Evolutionary conservation across 148 eudicot species (phyloP).

Genomic region (Rhododendron ferrugineum): DNA sequence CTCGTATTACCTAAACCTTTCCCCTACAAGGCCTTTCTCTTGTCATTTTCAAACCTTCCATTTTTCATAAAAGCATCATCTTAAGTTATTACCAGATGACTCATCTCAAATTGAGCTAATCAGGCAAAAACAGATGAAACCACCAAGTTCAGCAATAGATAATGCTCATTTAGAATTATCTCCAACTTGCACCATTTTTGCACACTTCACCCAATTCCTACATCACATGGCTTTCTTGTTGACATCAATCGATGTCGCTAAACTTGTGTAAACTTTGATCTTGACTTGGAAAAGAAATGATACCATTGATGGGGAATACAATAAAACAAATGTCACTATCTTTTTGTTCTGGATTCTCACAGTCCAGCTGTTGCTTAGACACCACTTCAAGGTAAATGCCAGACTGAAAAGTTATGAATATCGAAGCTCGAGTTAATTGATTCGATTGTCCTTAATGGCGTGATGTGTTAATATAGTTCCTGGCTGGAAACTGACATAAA

Average conservation of each 20-base stretch:
- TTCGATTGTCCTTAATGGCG: too few relatives aligned
- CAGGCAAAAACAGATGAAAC: background rate
- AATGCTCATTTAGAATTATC: background rate
- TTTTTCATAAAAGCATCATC: background rate
- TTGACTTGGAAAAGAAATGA: background rate
- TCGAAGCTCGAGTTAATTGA: too few relatives aligned
- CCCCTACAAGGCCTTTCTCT: too few relatives aligned
- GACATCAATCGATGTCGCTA: background rate
- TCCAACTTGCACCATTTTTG: background rate
- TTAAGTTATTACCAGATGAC: too few relatives aligned
- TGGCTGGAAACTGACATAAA: too few relatives aligned
- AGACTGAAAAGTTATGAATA: too few relatives aligned
- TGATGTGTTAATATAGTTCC: too few relatives aligned
- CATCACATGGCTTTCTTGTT: background rate
- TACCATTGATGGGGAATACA: background rate
- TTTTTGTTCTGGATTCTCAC: background rate
- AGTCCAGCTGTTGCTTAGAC: background rate
- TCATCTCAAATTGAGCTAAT: background rate
- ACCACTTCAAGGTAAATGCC: too few relatives aligned
- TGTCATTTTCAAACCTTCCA: background rate
- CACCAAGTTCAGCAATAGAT: background rate
- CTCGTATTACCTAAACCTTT: background rate
- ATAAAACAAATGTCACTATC: background rate
- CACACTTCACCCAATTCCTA: too few relatives aligned
- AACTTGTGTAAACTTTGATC: background rate